Percentiles rank a stretch among this genome's conserved stretches.
These are phyloP conservation scores for Nematodospora anomalae DNA, from an alignment of 1,139 yeast species.

Conservation along the genomic window DNA sequence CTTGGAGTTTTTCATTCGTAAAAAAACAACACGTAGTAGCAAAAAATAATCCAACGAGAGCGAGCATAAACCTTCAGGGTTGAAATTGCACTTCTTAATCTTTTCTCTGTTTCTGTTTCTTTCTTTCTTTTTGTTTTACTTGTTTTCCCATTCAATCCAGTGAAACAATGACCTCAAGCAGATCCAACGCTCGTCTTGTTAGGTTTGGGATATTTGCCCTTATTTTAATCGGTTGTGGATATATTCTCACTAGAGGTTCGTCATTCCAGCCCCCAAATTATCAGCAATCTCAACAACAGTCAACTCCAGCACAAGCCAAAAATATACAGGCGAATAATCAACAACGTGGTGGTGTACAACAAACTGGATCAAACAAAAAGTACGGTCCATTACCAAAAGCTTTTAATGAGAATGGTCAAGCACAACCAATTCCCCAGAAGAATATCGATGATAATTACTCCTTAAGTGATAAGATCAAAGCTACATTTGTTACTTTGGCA, in stretches of 20 bases:
- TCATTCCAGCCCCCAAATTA: slow-evolving; percentile 33
- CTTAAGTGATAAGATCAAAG: slow-evolving; percentile 34
- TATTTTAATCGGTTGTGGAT: slow-evolving; percentile 57
- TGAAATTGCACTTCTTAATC: no score
- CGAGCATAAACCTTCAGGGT: no score
- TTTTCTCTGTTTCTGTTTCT: no score
- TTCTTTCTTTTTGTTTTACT: no score
- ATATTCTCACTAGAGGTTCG: slow-evolving; percentile 60
- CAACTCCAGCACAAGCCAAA: slow-evolving; percentile 18
- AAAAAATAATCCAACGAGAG: no score
- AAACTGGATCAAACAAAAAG: slow-evolving; percentile 2
- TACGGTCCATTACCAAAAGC: slow-evolving; percentile 12
- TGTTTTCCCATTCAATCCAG: no score
- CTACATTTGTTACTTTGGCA: slow-evolving; percentile 48
- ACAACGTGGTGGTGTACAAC: slow-evolving; percentile 4
- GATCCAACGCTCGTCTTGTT: slow-evolving; percentile 62
- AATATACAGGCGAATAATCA: slow-evolving; percentile 1
- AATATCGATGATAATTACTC: slow-evolving; percentile 13
- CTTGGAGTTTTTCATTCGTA: no score
- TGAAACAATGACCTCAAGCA: slow-evolving; percentile 35
- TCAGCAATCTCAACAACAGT: background rate
- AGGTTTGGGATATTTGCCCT: slow-evolving; percentile 63
- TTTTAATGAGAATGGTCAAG: slow-evolving; percentile 12
- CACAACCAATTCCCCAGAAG: slow-evolving; percentile 14
- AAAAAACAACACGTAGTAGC: no score